Evolutionary conservation across 1,284 basidiomycete species (phyloP), one percentile per base, ranked within the genome.

Genomic region (Ustanciosporium gigantosporum): DNA sequence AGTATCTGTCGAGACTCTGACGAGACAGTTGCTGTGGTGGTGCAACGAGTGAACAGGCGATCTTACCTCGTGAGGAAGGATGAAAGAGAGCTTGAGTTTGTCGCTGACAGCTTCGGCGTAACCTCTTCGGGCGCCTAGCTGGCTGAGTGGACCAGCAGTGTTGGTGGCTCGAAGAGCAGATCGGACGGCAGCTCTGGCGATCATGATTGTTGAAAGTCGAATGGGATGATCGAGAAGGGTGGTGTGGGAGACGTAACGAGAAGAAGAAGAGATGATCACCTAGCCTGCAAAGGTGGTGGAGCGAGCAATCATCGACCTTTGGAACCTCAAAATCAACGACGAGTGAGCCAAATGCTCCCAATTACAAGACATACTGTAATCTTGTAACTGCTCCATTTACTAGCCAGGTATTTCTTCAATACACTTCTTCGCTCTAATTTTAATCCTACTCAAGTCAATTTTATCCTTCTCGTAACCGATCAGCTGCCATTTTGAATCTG

Each of bases 71-170:
- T 65, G 61, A 45, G 56, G 56, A 41, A 65, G 65, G 59, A 76
- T 71, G 46, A 77, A 71, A 38, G 56, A 62, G 37, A 77, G 68
- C 66, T 70, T 67, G 29, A 77, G 66, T 66, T 77, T 73, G 51
- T 77, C 74, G 36, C 64, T 66, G 23, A 74, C 73, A 24, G 74
- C 75, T 60, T 77, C 75, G 43, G 75, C 75, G 46, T 77, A 77
- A 5, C 73, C 70, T 58, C 75, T 68, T 29, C 66, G 70, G 23
- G 70, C 70, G 36, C 69, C 69, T 40, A 55, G 39, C 49, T 55
- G 56, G 25, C 45, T 38, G 15, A 65, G 51, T n/a, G 61, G 44
- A 15, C 34, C 35, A 16, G 59, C 41, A 32, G 59, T 48, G 50
- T 55, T 59, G 25, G 46, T 38, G 42, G 48, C 61, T 29, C 56